Conservation (phyloP, 768 basidiomycete species). For the Amanita inopinata region DNA sequence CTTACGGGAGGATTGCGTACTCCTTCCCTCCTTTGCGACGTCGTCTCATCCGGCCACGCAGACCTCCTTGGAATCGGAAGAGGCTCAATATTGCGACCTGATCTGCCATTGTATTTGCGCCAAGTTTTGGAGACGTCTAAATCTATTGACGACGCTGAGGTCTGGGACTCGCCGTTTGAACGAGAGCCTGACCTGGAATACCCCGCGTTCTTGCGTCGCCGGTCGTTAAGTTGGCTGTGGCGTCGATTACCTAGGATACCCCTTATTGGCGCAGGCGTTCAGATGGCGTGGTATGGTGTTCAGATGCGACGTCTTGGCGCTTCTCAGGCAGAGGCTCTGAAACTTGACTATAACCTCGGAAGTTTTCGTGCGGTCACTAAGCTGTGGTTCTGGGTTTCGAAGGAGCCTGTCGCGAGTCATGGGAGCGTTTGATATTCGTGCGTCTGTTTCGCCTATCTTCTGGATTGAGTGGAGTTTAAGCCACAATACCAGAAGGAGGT, state of each 20-base stretch:
- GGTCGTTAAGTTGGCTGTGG: conserved; percentile 20
- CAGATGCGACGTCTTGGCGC: conserved; percentile 43
- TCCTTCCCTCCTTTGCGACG: conserved; percentile 42
- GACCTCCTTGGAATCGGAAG: conserved; percentile 75
- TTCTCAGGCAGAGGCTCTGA: conserved; percentile 4
- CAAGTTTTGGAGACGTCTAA: conserved; percentile 13
- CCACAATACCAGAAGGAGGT: too few species aligned
- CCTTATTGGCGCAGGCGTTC: conserved; percentile 55
- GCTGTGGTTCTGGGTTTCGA: conserved; percentile 52
- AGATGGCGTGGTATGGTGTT: conserved; percentile 59
- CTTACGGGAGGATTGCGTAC: conserved; percentile 76
- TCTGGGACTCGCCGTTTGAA: conserved; percentile 26
- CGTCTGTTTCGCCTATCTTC: too few species aligned
- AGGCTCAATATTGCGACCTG: conserved; percentile 50
- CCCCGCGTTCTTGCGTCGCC: conserved; percentile 13
- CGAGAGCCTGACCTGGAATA: conserved; percentile 25
- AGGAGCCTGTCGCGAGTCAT: too few species aligned
- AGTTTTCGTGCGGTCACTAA: conserved; percentile 27
- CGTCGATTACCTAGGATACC: conserved; percentile 34
- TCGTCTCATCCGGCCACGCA: conserved; percentile 45
- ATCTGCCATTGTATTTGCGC: conserved; percentile 37
- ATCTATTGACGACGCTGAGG: conserved; percentile 10
- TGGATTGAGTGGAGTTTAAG: too few species aligned
- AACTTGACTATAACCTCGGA: conserved; percentile 21
- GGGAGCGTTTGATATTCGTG: too few species aligned